These are phyloP conservation scores for Adansonia gregorii DNA, from an alignment of 441 rosid species.

Conservation along the genomic window DNA sequence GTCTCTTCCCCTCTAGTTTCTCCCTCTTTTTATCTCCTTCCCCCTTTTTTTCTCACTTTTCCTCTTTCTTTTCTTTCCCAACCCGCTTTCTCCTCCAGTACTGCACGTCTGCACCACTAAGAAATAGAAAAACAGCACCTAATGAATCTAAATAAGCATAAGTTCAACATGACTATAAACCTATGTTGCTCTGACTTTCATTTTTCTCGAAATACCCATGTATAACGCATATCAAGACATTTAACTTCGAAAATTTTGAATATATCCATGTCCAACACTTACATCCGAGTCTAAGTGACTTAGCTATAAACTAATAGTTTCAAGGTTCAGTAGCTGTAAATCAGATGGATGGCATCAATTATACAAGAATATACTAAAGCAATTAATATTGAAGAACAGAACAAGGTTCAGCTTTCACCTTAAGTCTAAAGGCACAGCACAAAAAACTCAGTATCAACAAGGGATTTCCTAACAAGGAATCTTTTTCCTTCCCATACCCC, in stretches of 20 bases:
- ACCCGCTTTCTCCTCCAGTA: neutral
- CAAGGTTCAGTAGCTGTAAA: neutral
- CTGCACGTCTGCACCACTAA: no score
- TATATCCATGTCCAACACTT: no score
- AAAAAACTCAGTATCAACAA: neutral
- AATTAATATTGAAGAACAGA: neutral
- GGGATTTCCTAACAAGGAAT: neutral
- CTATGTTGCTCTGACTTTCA: no score
- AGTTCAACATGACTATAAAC: no score
- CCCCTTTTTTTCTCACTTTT: neutral
- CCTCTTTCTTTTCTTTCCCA: neutral
- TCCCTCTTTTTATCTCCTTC: neutral
- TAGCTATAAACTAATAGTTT: neutral
- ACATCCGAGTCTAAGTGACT: no score
- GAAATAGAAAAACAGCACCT: no score
- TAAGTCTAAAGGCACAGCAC: constrained; percentile 5
- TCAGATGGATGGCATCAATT: neutral
- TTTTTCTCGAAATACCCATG: no score
- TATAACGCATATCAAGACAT: no score
- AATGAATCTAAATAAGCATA: no score
- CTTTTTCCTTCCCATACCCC: neutral
- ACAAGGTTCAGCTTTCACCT: neutral
- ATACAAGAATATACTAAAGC: neutral
- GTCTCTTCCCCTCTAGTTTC: neutral
- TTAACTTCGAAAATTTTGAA: no score